Conservation (phyloP, 2,329 filamentous ascomycete genomes). For the Microdochium trichocladiopsis region DNA sequence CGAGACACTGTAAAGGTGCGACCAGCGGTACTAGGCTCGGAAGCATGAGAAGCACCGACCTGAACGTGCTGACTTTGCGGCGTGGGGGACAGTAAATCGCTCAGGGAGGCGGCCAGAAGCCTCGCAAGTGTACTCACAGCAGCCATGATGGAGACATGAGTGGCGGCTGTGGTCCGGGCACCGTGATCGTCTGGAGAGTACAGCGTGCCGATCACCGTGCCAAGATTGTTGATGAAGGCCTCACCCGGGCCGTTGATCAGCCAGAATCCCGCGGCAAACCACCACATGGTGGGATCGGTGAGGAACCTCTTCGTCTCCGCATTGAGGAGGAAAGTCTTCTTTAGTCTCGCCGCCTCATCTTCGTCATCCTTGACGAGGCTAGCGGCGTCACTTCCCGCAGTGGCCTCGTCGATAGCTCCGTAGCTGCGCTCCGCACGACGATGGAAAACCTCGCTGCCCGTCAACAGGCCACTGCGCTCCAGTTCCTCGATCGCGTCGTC, state of each 20-base stretch:
- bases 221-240: constrained; percentile 95
- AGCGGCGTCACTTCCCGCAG: constrained; percentile 28
- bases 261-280: constrained; percentile 83
- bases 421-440: constrained; percentile 51
- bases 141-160: constrained; percentile 88
- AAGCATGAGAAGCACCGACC: constrained; percentile 23
- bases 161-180: constrained; percentile 58
- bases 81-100: constrained; percentile 73
- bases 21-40: constrained; percentile 18
- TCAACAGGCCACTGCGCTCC: constrained; percentile 79
- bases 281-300: constrained; percentile 91
- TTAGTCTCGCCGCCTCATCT: constrained; percentile 48
- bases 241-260: constrained; percentile 93
- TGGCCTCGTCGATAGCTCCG: constrained; percentile 50
- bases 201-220: constrained; percentile 84
- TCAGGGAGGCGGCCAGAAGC: constrained; percentile 81
- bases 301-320: constrained; percentile 84
- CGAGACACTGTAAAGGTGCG: constrained; percentile 61
- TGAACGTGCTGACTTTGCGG: constrained; percentile 53
- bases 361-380: constrained; percentile 26
- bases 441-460: constrained; percentile 66
- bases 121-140: constrained; percentile 86
- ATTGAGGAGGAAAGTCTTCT: constrained; percentile 88
- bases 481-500: constrained; percentile 85
- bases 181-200: constrained; percentile 49